phyloP scores from a whole-genome alignment of 768 basidiomycete genomes.

The Mycena capillaripes region DNA sequence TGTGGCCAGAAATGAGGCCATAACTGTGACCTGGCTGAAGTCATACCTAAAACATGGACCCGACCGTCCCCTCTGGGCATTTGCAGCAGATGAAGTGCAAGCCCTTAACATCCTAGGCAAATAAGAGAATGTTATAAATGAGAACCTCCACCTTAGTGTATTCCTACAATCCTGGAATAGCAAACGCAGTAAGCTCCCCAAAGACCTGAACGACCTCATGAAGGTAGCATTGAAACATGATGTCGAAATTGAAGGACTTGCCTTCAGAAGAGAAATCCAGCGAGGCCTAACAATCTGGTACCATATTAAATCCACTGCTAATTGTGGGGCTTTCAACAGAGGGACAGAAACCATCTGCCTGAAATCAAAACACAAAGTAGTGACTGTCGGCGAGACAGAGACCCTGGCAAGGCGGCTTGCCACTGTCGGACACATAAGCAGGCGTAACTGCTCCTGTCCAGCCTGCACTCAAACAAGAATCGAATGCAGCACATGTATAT shows the following conservation, averaged over 20 bases:
- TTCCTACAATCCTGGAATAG: slow-evolving; percentile 3
- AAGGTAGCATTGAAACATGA: background rate
- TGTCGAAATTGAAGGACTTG: slow-evolving; percentile 1
- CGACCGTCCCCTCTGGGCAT: background rate
- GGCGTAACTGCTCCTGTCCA: background rate
- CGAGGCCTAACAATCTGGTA: background rate
- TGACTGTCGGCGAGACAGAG: slow-evolving; percentile 4
- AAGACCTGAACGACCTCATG: background rate
- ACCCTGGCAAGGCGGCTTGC: background rate
- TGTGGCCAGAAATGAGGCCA: no score
- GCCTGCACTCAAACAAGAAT: background rate
- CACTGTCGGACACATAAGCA: background rate
- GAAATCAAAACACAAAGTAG: background rate
- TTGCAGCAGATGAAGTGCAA: background rate
- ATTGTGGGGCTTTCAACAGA: background rate
- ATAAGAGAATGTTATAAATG: background rate
- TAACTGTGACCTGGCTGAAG: slow-evolving; percentile 24
- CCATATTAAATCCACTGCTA: background rate
- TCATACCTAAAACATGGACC: background rate
- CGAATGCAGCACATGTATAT: background rate
- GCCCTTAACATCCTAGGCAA: background rate
- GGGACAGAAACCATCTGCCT: background rate
- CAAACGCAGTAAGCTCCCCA: background rate
- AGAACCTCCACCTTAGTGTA: background rate
- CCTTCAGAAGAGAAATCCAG: background rate